Percentiles rank a stretch among this genome's conserved stretches.
Conservation (phyloP, 2,329 filamentous ascomycete species). For the Cryoendolithus antarcticus region DNA sequence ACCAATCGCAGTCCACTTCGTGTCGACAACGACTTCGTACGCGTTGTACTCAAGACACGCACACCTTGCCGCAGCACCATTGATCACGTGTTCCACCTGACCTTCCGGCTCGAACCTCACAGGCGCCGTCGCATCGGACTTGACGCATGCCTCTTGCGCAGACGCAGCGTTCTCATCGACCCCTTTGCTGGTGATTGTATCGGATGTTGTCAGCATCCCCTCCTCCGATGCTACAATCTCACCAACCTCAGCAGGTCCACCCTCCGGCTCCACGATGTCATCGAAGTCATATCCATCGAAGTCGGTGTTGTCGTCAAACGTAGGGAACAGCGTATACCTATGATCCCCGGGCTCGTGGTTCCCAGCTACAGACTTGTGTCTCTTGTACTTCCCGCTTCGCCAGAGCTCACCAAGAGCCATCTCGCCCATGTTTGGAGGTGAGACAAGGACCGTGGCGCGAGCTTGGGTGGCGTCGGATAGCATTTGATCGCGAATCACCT, state of each 20-base stretch:
- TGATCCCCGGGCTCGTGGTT: neutral
- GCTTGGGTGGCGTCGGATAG: neutral
- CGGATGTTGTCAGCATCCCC: no score
- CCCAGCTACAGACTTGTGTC: conserved; percentile 2
- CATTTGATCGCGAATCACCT: neutral
- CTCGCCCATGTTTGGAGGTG: conserved; percentile 7
- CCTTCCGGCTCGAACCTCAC: no score
- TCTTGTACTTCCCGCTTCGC: conserved; percentile 10
- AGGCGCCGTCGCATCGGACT: no score
- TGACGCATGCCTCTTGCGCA: no score
- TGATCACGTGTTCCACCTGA: neutral
- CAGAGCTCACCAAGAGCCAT: conserved; percentile 9
- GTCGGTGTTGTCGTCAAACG: neutral
- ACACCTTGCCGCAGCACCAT: neutral
- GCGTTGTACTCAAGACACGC: conserved; percentile 2
- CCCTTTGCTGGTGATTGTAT: no score
- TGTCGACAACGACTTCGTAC: conserved; percentile 5
- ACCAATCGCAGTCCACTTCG: conserved; percentile 5
- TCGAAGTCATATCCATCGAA: no score
- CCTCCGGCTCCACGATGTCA: neutral
- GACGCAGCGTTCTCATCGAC: no score
- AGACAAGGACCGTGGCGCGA: conserved; percentile 5
- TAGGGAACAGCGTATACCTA: neutral
- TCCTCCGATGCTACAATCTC: no score
- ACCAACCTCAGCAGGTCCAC: neutral